Evolutionary conservation across 1,284 basidiomycete genomes (phyloP).

Genomic region (Stereum hirsutum): DNA sequence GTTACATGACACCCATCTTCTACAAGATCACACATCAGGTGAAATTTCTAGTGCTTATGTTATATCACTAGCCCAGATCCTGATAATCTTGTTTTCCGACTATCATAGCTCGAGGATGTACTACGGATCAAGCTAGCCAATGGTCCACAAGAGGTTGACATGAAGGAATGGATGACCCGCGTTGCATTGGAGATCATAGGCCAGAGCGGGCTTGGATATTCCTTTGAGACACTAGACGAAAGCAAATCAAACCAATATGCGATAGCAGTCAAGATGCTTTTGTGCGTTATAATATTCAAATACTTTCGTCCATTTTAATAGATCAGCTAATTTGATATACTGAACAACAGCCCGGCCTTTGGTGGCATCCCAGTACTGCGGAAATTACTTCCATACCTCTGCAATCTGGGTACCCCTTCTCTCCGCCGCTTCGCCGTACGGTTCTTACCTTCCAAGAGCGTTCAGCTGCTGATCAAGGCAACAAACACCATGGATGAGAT

Average conservation of each 20-base stretch:
- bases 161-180: conserved; percentile 20
- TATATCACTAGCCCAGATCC: not conserved
- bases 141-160: not conserved
- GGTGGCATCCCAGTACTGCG: conserved; percentile 22
- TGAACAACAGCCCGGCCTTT: not conserved
- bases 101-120: not conserved
- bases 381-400: conserved; percentile 17
- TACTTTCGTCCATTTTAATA: not conserved
- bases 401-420: not conserved
- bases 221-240: conserved; percentile 23
- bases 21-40: conserved; percentile 14
- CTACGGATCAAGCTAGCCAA: not conserved
- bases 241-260: conserved; percentile 17
- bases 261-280: conserved; percentile 16
- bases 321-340: not conserved
- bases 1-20: conserved; percentile 17
- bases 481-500: conserved; percentile 25
- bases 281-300: conserved; percentile 14
- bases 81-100: not conserved
- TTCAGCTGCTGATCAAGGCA: conserved; percentile 23
- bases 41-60: not conserved
- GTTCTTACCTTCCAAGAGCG: conserved; percentile 19
- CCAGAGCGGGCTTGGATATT: conserved; percentile 23
- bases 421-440: conserved; percentile 23
- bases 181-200: conserved; percentile 18